These are phyloP conservation scores for Aspergillus campestris DNA, from an alignment of 495 filamentous ascomycete genomes.

Conservation along the genomic window DNA sequence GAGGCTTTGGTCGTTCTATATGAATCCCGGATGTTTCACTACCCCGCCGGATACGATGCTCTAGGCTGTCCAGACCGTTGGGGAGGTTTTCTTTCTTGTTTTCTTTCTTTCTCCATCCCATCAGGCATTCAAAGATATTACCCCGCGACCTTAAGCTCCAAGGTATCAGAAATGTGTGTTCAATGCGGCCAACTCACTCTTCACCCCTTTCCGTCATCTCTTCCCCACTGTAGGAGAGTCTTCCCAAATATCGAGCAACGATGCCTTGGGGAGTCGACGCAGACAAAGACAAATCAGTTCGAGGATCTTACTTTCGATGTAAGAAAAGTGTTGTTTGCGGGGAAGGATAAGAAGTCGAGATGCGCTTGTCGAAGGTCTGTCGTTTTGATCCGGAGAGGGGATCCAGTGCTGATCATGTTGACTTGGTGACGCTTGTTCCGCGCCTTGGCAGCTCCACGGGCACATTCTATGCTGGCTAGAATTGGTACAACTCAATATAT, in stretches of 20 bases:
- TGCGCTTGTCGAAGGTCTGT: too few relatives aligned
- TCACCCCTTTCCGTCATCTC: conserved; percentile 23
- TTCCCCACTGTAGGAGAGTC: conserved; percentile 1
- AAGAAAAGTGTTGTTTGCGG: not conserved
- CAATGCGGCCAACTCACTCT: conserved; percentile 15
- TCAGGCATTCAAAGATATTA: not conserved
- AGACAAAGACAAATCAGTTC: too few relatives aligned
- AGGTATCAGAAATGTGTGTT: conserved; percentile 4
- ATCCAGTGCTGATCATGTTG: not conserved
- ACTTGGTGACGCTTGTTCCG: conserved; percentile 1
- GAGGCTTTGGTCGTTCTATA: not conserved
- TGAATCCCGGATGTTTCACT: too few relatives aligned
- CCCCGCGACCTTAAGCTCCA: conserved; percentile 1
- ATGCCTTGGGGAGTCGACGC: too few relatives aligned
- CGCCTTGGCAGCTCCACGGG: conserved; percentile 7
- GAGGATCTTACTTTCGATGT: too few relatives aligned
- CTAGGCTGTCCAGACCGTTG: too few relatives aligned
- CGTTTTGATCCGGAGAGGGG: not conserved
- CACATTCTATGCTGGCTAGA: too few relatives aligned
- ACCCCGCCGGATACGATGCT: too few relatives aligned
- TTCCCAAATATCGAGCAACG: not conserved
- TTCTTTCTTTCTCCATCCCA: too few relatives aligned
- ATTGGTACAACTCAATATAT: too few relatives aligned
- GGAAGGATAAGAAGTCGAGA: too few relatives aligned
- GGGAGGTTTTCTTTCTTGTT: too few relatives aligned